Conservation (phyloP, 805 yeast species). For the Pichia kluyveri region DNA sequence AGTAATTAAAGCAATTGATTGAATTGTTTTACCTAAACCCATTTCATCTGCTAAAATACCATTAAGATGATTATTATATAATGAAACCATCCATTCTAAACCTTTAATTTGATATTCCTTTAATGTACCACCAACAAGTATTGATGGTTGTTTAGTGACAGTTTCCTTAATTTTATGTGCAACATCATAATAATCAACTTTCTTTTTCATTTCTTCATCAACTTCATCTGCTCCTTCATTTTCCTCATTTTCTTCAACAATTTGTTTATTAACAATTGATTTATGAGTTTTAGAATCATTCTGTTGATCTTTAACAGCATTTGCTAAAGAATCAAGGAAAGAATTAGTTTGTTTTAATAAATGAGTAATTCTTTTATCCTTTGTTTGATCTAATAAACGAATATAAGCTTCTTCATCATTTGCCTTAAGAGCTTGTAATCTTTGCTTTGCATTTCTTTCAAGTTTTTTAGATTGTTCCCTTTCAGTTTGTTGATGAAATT, state of each 20-base stretch:
- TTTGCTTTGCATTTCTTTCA: slow-evolving; percentile 77
- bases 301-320: slow-evolving; percentile 74
- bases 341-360: slow-evolving; percentile 70
- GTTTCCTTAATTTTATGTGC: slow-evolving; percentile 70
- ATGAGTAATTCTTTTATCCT: slow-evolving; percentile 81
- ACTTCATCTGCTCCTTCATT: slow-evolving; percentile 20
- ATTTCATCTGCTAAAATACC: slow-evolving; percentile 62
- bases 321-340: slow-evolving; percentile 69
- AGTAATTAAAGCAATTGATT: slow-evolving; percentile 68
- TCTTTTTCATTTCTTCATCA: slow-evolving; percentile 42
- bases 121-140: slow-evolving; percentile 67
- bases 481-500: slow-evolving; percentile 50
- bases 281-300: slow-evolving; percentile 34
- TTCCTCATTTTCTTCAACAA: slow-evolving; percentile 3
- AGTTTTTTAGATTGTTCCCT: slow-evolving; percentile 68
- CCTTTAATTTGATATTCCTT: slow-evolving; percentile 70
- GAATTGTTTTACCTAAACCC: slow-evolving; percentile 65
- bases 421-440: slow-evolving; percentile 79
- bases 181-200: slow-evolving; percentile 71
- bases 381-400: slow-evolving; percentile 75
- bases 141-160: slow-evolving; percentile 54
- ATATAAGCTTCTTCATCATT: slow-evolving; percentile 86
- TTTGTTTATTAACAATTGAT: slow-evolving; percentile 9
- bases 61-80: slow-evolving; percentile 50
- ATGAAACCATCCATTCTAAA: slow-evolving; percentile 59